Conservation (phyloP, 1,284 basidiomycete species). For the Boletus smithii region DNA sequence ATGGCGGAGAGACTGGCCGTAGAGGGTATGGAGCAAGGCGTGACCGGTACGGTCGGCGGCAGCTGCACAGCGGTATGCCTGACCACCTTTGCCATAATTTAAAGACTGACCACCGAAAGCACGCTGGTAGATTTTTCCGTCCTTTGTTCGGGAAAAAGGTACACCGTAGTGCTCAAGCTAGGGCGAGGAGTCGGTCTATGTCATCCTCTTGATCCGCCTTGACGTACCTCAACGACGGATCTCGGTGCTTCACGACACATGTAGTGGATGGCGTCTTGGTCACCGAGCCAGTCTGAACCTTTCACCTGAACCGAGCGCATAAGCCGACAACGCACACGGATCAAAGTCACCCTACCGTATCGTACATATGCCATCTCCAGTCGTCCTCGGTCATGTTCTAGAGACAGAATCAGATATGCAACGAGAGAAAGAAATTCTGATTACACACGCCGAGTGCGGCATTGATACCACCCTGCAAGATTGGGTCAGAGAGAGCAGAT, state of each 20-base stretch:
- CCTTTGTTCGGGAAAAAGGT: conserved; percentile 97
- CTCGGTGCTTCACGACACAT: conserved; percentile 97
- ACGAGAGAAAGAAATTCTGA: conserved; percentile 9
- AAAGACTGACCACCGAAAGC: conserved; percentile 99
- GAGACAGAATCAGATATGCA: conserved; percentile 6
- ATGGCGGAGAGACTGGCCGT: conserved; percentile 98
- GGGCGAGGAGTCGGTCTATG: conserved; percentile 3
- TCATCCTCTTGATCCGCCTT: neutral
- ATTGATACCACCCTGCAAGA: conserved; percentile 91
- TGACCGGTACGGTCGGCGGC: conserved; percentile 99
- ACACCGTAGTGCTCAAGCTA: conserved; percentile 99
- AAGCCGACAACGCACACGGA: conserved; percentile 3
- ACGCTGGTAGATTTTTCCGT: conserved; percentile 99
- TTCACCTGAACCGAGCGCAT: conserved; percentile 66
- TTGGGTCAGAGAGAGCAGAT: conserved; percentile 17
- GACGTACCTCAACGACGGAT: conserved; percentile 83
- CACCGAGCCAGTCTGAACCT: conserved; percentile 99
- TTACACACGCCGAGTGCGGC: conserved; percentile 89
- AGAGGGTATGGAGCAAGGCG: conserved; percentile 97
- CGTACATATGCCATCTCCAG: conserved; percentile 99
- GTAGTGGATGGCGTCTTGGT: conserved; percentile 99
- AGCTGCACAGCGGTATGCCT: conserved; percentile 98
- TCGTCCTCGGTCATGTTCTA: conserved; percentile 99
- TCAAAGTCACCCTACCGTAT: conserved; percentile 65
- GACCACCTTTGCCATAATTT: conserved; percentile 97